Conservation (phyloP, 768 basidiomycete genomes). For the Collybia nuda region DNA sequence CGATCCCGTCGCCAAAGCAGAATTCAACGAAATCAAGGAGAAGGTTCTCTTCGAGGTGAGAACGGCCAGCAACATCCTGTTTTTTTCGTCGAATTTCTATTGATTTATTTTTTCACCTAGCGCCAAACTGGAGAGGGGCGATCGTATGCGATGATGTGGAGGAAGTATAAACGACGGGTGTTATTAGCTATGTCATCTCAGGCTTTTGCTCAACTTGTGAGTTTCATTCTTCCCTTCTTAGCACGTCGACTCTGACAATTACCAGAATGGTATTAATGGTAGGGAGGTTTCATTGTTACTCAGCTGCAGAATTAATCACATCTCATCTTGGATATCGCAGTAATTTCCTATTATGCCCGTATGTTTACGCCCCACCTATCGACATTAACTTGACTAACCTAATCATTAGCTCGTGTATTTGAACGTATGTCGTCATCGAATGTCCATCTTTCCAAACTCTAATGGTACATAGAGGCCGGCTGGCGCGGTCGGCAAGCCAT, state of each 20-base stretch:
- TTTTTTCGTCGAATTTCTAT: neutral
- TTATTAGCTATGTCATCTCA: conserved; percentile 96
- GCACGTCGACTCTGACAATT: neutral
- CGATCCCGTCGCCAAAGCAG: conserved; percentile 65
- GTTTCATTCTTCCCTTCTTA: neutral
- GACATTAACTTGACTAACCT: conserved; percentile 4
- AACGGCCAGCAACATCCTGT: neutral
- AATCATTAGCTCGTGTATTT: conserved; percentile 73
- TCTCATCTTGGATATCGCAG: conserved; percentile 31
- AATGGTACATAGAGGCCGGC: conserved; percentile 68
- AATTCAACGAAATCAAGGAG: conserved; percentile 89
- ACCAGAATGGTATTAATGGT: conserved; percentile 93
- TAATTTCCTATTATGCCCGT: conserved; percentile 95
- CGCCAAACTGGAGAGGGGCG: conserved; percentile 76
- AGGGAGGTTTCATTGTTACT: conserved; percentile 13
- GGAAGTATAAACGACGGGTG: conserved; percentile 80
- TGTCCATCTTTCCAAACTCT: conserved; percentile 6
- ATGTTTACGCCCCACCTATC: conserved; percentile 29
- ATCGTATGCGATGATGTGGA: conserved; percentile 83
- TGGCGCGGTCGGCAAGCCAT: conserved; percentile 94
- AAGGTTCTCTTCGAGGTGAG: conserved; percentile 68
- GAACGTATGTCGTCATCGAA: conserved; percentile 56
- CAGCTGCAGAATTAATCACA: neutral
- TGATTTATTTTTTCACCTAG: conserved; percentile 41
- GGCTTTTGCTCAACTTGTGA: conserved; percentile 21